phyloP scores from a whole-genome alignment of 441 rosid species.

The Breynia disticha region DNA sequence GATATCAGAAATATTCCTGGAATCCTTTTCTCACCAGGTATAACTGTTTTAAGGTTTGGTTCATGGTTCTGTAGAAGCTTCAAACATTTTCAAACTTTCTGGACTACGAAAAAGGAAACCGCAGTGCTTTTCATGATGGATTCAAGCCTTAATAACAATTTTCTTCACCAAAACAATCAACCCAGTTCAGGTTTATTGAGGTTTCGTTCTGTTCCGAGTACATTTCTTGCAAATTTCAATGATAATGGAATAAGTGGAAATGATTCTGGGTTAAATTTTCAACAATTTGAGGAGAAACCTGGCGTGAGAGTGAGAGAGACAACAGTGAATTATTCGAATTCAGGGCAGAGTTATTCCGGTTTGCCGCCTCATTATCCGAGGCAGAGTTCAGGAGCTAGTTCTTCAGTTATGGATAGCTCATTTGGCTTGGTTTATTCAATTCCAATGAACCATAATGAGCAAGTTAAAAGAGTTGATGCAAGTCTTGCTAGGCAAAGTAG shows the following conservation, averaged over 20 bases:
- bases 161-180: constrained; percentile 33
- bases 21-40: constrained; percentile 13
- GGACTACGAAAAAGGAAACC: constrained; percentile 11
- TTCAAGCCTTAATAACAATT: constrained; percentile 37
- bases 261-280: constrained; percentile 20
- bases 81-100: constrained; percentile 13
- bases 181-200: constrained; percentile 58
- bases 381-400: constrained; percentile 30
- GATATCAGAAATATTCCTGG: constrained; percentile 31
- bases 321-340: constrained; percentile 17
- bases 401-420: constrained; percentile 41
- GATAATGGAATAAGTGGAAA: constrained; percentile 24
- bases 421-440: constrained; percentile 31
- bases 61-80: constrained; percentile 24
- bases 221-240: constrained; percentile 35
- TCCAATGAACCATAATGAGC: constrained; percentile 29
- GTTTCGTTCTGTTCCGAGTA: constrained; percentile 74
- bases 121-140: constrained; percentile 35
- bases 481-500: constrained; percentile 60
- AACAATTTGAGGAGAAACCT: constrained; percentile 37
- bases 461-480: constrained; percentile 32
- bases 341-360: constrained; percentile 38
- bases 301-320: constrained; percentile 23
- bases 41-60: constrained; percentile 13
- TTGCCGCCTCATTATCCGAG: constrained; percentile 82